These are phyloP conservation scores for Exophiala bonariae DNA, from an alignment of 2,329 filamentous ascomycete genomes.

Conservation along the genomic window DNA sequence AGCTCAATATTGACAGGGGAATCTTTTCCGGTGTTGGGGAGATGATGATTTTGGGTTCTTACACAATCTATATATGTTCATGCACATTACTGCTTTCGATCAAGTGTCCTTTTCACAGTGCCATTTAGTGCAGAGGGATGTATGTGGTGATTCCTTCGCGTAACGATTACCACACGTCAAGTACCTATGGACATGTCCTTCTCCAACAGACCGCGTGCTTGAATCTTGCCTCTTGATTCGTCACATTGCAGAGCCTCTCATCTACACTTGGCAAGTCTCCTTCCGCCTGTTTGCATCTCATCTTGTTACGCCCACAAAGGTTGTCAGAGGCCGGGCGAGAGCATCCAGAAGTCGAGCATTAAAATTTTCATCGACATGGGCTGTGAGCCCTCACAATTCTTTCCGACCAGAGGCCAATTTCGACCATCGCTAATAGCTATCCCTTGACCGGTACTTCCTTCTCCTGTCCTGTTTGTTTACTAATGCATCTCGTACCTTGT, in stretches of 20 bases:
- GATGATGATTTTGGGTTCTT: too few relatives aligned
- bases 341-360: conserved; percentile 7
- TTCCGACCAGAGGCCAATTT: neutral
- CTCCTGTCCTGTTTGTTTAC: conserved; percentile 9
- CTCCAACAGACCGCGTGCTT: conserved; percentile 20
- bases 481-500: conserved; percentile 13
- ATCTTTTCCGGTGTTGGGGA: too few relatives aligned
- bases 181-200: conserved; percentile 5
- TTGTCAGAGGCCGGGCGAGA: too few relatives aligned
- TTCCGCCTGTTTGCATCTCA: conserved; percentile 2
- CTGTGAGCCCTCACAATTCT: conserved; percentile 6
- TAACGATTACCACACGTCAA: conserved; percentile 1
- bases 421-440: neutral
- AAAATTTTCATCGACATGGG: conserved; percentile 19
- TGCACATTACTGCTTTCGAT: too few relatives aligned
- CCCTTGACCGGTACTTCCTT: conserved; percentile 7
- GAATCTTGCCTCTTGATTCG: conserved; percentile 19
- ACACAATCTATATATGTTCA: too few relatives aligned
- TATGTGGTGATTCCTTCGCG: neutral
- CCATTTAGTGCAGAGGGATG: too few relatives aligned
- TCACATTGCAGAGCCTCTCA: conserved; percentile 2
- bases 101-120: too few relatives aligned
- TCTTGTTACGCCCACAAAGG: neutral
- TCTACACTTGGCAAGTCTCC: conserved; percentile 13
- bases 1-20: too few relatives aligned